Conservation (phyloP, 2,329 filamentous ascomycete species). For the Alternaria viburni region DNA sequence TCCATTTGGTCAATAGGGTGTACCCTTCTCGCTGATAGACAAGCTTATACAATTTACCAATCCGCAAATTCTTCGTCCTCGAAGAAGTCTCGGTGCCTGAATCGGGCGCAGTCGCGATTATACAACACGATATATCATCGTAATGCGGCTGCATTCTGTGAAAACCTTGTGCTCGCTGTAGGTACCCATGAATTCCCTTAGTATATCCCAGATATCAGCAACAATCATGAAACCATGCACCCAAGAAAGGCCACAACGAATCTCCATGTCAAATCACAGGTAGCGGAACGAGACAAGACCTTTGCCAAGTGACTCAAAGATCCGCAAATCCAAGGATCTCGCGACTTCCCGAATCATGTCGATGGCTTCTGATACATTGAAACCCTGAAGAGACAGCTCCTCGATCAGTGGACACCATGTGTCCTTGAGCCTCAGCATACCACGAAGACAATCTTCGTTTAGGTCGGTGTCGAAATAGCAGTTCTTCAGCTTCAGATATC, state of each 20-base stretch:
- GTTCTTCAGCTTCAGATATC: background rate
- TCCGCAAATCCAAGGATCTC: background rate
- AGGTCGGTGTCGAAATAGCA: background rate
- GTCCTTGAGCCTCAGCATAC: background rate
- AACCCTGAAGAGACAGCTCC: background rate
- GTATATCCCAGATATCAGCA: background rate
- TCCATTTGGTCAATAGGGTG: background rate
- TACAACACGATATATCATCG: background rate
- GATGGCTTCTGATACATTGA: background rate
- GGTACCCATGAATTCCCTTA: background rate
- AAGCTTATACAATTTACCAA: no score
- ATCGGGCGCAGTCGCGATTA: no score
- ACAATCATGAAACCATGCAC: background rate
- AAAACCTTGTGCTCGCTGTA: background rate
- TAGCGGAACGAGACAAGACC: background rate
- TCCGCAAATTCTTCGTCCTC: no score
- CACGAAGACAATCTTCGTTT: background rate
- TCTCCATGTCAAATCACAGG: background rate
- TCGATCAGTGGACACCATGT: conserved; percentile 6
- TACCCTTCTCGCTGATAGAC: no score
- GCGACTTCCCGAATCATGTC: background rate
- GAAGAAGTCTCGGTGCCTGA: no score
- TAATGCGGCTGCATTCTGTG: accelerated
- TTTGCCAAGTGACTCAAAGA: background rate
- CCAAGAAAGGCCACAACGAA: background rate